Evolutionary conservation across 2,329 filamentous ascomycete species (phyloP), one percentile per base, ranked within the genome.

Genomic region (Arthrobotrys pseudoclavata): DNA sequence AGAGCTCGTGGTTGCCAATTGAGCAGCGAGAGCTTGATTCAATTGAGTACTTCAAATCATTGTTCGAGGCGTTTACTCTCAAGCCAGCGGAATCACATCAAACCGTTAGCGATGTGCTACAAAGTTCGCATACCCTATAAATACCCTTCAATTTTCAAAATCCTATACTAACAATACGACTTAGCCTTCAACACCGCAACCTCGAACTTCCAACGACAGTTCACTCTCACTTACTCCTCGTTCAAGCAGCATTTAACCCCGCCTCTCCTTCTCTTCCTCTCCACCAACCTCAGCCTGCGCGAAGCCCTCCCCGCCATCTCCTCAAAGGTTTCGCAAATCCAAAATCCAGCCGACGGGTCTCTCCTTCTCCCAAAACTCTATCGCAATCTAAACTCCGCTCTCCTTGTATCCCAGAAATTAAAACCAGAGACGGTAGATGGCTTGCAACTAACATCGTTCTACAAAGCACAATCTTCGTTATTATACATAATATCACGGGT

Each of bases 11-110:
- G 74, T 24, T 77, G 15, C 67, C 67, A 6, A 1, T 37, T n/a
- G 67, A 71, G 37, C 67, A 77, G 60, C 67, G 61, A 31, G 74
- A 77, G n/a, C 74, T 71, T 2, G 74, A 77, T 48, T 24, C 62
- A 3, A 55, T 71, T 12, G 57, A 47, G 5, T 77, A 77, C 40
- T 71, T 77, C 37, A 67, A 67, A 18, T 42, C 74, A 3, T 13
- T 77, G 10, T 63, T 77, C 34, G 5, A 45, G 29, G 50, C 50
- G 0, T 63, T 67, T 20, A 52, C 22, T 3, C n/a, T 45, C 3
- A 77, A 63, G 34, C 67, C 74, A 22, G 42, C 74, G 0, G 1
- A 47, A 4, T 55, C 50, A 13, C 7, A 26, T 22, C 34, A 22
- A 10, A 48, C 50, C 20, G 62, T 77, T 18, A 24, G 12, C 20